A percentile compares a stretch with the other conserved stretches of the same genome.
phyloP scores from a whole-genome alignment of 2,329 filamentous ascomycete species.

The Xylariaceae sp. region DNA sequence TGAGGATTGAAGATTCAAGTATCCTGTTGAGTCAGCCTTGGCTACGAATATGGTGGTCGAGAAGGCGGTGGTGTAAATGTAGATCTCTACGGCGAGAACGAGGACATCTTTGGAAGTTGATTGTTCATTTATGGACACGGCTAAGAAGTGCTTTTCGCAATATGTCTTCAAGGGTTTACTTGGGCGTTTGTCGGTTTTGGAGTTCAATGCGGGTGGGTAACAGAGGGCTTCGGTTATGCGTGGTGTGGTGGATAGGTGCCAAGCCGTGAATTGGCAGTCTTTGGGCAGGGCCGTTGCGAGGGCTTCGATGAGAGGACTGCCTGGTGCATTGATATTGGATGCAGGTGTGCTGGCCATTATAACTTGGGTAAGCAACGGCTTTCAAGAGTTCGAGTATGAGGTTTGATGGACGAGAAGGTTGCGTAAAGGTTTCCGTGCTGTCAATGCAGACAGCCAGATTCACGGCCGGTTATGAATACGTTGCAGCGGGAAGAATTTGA shows the following conservation, averaged over 20 bases:
- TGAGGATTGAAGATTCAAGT: constrained; percentile 63
- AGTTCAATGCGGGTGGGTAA: constrained; percentile 63
- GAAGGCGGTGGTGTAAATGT: constrained; percentile 77
- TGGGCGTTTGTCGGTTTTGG: constrained; percentile 32
- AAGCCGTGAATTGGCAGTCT: constrained; percentile 59
- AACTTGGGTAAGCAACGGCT: no score
- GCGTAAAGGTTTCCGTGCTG: no score
- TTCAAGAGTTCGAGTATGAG: no score
- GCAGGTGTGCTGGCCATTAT: constrained; percentile 18
- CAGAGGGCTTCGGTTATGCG: constrained; percentile 72
- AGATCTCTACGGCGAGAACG: constrained; percentile 78
- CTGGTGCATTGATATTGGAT: constrained; percentile 12
- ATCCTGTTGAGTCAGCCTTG: constrained; percentile 95
- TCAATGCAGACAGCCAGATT: no score
- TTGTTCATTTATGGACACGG: constrained; percentile 43
- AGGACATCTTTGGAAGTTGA: constrained; percentile 51
- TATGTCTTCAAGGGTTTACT: constrained; percentile 54
- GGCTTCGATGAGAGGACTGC: constrained; percentile 34
- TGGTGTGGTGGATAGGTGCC: constrained; percentile 85
- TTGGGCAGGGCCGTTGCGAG: constrained; percentile 52
- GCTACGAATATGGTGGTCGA: constrained; percentile 90
- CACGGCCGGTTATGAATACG: no score
- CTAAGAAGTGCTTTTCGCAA: constrained; percentile 76
- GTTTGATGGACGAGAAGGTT: no score
- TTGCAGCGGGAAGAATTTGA: no score